Conservation (phyloP, 441 rosid species). For the Jatropha podagrica region DNA sequence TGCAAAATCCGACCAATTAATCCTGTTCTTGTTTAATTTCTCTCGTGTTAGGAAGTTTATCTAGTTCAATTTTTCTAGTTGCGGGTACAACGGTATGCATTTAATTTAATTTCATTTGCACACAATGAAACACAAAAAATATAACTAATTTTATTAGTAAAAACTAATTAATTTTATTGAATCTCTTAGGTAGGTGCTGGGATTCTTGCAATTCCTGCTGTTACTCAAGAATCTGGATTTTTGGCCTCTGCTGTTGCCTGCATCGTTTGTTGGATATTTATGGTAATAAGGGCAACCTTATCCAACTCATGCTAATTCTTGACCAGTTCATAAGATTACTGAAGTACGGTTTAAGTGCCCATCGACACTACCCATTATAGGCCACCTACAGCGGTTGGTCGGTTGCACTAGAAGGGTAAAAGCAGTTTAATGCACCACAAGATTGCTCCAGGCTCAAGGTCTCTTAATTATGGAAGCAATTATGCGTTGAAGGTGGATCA, state of each 20-base stretch:
- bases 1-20: background rate
- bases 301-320: background rate
- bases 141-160: too few species aligned
- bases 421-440: too few species aligned
- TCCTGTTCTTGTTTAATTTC: background rate
- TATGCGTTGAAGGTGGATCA: background rate
- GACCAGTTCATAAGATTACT: too few species aligned
- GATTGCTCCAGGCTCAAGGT: too few species aligned
- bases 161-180: background rate
- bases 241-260: conserved; percentile 79
- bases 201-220: conserved; percentile 91
- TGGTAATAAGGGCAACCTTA: conserved; percentile 44
- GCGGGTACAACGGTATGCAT: conserved; percentile 78
- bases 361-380: too few species aligned
- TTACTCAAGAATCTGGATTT: conserved; percentile 88
- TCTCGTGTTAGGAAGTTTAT: conserved; percentile 62
- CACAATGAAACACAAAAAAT: too few species aligned
- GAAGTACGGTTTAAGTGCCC: too few species aligned
- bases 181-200: conserved; percentile 81
- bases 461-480: background rate
- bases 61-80: conserved; percentile 78
- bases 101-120: background rate
- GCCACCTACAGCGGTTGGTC: too few species aligned
- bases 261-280: conserved; percentile 79
- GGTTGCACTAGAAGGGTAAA: too few species aligned